These are phyloP conservation scores for Yarrowia bubula DNA, from an alignment of 805 yeast genomes.

Conservation along the genomic window DNA sequence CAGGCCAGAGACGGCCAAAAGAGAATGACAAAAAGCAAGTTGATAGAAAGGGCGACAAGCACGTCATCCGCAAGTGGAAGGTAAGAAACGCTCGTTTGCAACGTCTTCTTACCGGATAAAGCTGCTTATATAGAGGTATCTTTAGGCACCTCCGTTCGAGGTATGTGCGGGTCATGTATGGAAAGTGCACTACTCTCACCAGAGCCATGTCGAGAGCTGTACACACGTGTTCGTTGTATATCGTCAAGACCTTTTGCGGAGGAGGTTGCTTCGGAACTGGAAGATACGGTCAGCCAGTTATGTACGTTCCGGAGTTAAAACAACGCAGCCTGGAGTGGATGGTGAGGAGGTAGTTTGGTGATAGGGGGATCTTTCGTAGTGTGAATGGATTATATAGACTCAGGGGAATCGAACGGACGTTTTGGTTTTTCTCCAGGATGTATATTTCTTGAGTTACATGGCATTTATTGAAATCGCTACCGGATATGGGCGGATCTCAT, in stretches of 20 bases:
- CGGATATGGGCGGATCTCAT: not conserved
- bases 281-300: not conserved
- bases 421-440: not conserved
- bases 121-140: no score
- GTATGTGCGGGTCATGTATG: no score
- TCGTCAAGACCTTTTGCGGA: no score
- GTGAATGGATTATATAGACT: no score
- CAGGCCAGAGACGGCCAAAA: not conserved
- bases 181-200: no score
- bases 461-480: not conserved
- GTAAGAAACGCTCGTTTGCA: not conserved
- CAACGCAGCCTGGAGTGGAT: not conserved
- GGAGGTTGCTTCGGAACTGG: not conserved
- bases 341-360: no score
- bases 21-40: not conserved
- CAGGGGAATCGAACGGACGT: not conserved
- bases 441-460: not conserved
- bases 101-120: not conserved
- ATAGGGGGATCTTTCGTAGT: no score
- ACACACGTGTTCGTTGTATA: no score
- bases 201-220: no score
- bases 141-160: no score
- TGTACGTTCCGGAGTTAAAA: conserved; percentile 13
- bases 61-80: conserved; percentile 1
- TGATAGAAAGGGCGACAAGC: not conserved